Evolutionary conservation across 2,329 filamentous ascomycete genomes (phyloP), one percentile per base, ranked within the genome.

Genomic region (Stachybotrys echinatus): DNA sequence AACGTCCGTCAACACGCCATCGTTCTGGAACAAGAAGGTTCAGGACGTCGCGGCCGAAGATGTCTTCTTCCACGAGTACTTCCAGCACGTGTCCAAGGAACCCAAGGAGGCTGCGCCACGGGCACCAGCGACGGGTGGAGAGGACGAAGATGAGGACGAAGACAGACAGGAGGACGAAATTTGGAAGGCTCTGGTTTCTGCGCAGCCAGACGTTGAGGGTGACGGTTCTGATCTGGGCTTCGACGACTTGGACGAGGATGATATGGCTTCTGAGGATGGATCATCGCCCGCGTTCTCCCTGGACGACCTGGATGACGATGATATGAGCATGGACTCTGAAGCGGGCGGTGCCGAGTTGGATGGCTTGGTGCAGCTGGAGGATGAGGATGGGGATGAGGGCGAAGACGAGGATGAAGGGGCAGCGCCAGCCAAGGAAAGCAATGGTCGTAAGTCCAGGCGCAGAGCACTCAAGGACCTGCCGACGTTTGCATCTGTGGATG

Each of bases 21-120:
- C 83, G 3, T 99, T 99, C 76, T 96, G 91, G 89, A 86, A 85
- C 61, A 90, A 89, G 80, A 92, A 90, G 72, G 77, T 81, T n/a
- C 85, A 90, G 55, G 85, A 97, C 48, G 87, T 99, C 42, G 85
- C 88, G 3, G 89, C 85, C 1, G 92, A 99, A 57, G 94, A 99
- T 65, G 88, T 91, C 38, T 99, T 99, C 81, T 99, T 99, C 81
- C 94, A 99, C 69, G 85, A 90, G 57, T 99, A 99, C 80, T 99
- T 99, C 71, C 85, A 83, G 52, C 81, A 85, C 54, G 71, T 88
- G 49, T 83, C 84, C 54, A 90, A 84, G 68, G 72, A 77, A 47
- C 65, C 66, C 50, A 80, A 86, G 64, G 74, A 12, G 71, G 75
- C 58, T 78, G 75, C 27, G 10, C 14, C 27, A 34, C 80, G 70